Evolutionary conservation across 1,139 yeast genomes (phyloP), one percentile per base, ranked within the genome.

Genomic region (Protomyces lactucae-debilis): DNA sequence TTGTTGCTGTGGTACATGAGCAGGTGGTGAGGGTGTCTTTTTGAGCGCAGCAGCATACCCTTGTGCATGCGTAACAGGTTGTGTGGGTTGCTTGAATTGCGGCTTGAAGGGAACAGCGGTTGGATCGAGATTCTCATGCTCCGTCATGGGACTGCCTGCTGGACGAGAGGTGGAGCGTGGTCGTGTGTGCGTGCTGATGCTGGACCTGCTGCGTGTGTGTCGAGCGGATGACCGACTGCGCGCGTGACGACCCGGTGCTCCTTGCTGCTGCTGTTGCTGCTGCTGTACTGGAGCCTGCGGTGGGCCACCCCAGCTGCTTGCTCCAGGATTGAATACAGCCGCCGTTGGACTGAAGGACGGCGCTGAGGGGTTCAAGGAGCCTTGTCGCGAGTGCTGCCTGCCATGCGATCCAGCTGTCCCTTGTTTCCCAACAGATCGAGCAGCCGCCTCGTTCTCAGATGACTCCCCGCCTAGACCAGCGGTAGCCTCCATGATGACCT

Each of bases 11-110:
- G 32, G 32, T 6, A 28, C 5, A 4, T 37, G 43, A 12, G 45
- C 36, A 16, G 63, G 63, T 3, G 63, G 63, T 12, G 63, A 59
- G 1, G 63, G 57, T 12, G 63, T 43, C 45, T 59, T 59, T 18
- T 59, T 59, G 14, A 59, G 52, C 6, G 63, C 63, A 8, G 63
- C 63, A 4, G 63, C 63, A 52, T 59, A 59, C 3, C 63, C 63
- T 40, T 55, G 54, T 10, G 63, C 63, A 52, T 59, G 57, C 21
- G 52, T 23, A 3, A 59, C 55, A 16, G 43, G 57, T 18, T 59
- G 52, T 5, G 63, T 59, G 21, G 63, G 63, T n/a, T 59, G 57
- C 16, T 55, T 55, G 46, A 59, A 59, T 40, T 59, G 63, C 40
- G 63, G 63, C 40, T 43, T 59, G 36, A 59, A 59, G 23, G 53